Conservation (phyloP, 305 asterid genomes). For the Plantago rigida region DNA sequence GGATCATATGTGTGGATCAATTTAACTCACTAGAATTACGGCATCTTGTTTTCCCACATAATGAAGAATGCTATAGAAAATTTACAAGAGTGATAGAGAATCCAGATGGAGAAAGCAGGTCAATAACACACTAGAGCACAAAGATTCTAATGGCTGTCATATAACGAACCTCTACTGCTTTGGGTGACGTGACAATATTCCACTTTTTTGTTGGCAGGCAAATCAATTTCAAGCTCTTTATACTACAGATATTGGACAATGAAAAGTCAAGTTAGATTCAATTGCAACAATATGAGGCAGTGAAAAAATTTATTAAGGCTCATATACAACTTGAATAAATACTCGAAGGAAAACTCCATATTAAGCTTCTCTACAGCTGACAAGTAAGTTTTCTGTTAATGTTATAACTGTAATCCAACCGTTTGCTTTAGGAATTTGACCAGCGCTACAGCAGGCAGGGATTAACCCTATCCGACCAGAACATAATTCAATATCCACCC, state of each 20-base stretch:
- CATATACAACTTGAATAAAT: not conserved
- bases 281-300: not conserved
- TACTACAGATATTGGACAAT: not conserved
- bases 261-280: not conserved
- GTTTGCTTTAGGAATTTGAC: not conserved
- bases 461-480: too few species aligned
- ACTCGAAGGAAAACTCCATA: not conserved
- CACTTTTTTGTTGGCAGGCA: not conserved
- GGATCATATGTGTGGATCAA: not conserved
- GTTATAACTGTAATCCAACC: conserved; percentile 3
- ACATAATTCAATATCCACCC: too few species aligned
- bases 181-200: not conserved
- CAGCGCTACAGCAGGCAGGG: not conserved
- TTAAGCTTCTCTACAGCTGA: not conserved
- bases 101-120: not conserved
- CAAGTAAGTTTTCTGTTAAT: not conserved
- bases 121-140: not conserved
- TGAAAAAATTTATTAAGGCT: not conserved
- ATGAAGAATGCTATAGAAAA: not conserved
- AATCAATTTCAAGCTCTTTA: not conserved
- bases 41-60: not conserved
- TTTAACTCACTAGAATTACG: not conserved
- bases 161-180: not conserved
- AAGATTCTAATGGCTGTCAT: not conserved
- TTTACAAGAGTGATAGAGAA: not conserved